Evolutionary conservation across 2,329 filamentous ascomycete genomes (phyloP).

Genomic region (Aspergillus nomiae): DNA sequence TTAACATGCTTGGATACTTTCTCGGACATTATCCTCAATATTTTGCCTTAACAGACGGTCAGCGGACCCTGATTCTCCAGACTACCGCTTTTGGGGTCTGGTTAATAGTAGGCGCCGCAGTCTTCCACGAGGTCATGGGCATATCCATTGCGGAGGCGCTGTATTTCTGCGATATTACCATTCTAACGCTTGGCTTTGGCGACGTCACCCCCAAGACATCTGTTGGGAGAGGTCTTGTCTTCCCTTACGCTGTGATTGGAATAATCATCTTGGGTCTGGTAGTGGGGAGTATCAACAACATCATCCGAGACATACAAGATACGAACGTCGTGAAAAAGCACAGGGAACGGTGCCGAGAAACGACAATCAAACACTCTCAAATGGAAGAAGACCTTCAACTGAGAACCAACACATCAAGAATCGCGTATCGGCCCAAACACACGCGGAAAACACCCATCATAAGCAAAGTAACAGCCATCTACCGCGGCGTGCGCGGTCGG

Average conservation of each 20-base stretch:
- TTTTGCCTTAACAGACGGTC: conserved; percentile 75
- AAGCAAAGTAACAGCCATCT: conserved; percentile 26
- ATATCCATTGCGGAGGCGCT: conserved; percentile 78
- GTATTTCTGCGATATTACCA: conserved; percentile 75
- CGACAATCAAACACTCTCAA: conserved; percentile 58
- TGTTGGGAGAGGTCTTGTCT: conserved; percentile 69
- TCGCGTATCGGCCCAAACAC: conserved; percentile 12
- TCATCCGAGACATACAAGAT: conserved; percentile 60
- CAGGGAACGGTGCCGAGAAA: conserved; percentile 55
- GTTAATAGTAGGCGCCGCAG: conserved; percentile 72
- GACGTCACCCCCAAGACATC: conserved; percentile 60
- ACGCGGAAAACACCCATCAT: conserved; percentile 20
- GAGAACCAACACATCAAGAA: conserved; percentile 5
- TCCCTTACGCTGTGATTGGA: conserved; percentile 81
- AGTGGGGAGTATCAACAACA: conserved; percentile 75
- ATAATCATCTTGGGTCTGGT: conserved; percentile 84
- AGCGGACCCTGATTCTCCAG: conserved; percentile 86
- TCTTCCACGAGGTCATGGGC: conserved; percentile 72
- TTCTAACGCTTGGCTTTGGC: conserved; percentile 63
- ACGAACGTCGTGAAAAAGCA: conserved; percentile 65
- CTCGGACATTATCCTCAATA: conserved; percentile 75
- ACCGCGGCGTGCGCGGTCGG: conserved; percentile 19
- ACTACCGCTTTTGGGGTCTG: conserved; percentile 85
- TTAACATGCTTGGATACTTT: conserved; percentile 78
- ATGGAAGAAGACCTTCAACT: conserved; percentile 39